Evolutionary conservation across 2,329 filamentous ascomycete genomes (phyloP), one percentile per base, ranked within the genome.

Genomic region (Macroventuria anomochaeta): DNA sequence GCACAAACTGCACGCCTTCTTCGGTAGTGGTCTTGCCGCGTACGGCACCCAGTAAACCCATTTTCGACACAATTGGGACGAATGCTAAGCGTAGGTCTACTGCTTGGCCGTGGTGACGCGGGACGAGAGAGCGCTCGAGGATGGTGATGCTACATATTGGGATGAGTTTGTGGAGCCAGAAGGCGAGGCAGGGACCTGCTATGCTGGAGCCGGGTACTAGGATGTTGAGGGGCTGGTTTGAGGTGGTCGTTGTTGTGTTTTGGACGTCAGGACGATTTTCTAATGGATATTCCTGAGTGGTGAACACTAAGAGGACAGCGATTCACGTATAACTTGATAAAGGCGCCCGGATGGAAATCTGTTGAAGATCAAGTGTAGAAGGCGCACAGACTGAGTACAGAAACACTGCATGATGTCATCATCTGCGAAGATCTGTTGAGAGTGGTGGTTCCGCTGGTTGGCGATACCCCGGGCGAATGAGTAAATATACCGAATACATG

Each of bases 41-140:
- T 26, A 78, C 73, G 0, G 65, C 70, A 5, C 78, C 61, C 26
- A 81, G 69, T 2, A 85, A 67, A 0, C 80, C 82, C 82, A 85
- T 83, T 3, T 76, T 76, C 48, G 74, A 77, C 13, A 84, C 66
- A 7, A 82, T 77, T 15, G 81, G 74, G 37, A 85, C 76, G 0
- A 79, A 83, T 18, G 78, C 76, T 11, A 76, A 80, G 3, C 81
- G 78, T 2, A 86, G 70, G 61, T 87, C 84, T 23, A 86, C 68
- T 41, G 84, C 82, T 3, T 80, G 77, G 0, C 84, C 84, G 0
- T 74, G 74, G 0, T 76, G 68, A 3, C 83, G 76, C 0, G 83
- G 65, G 8, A 46, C 53, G 1, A 75, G 67, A 8, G 65, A 72
- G 5, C 79, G 74, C 49, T 81, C 79, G 29, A 81, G 57, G 23